phyloP scores from a whole-genome alignment of 2,329 filamentous ascomycete species.

The Neopestalotiopsis sp. region DNA sequence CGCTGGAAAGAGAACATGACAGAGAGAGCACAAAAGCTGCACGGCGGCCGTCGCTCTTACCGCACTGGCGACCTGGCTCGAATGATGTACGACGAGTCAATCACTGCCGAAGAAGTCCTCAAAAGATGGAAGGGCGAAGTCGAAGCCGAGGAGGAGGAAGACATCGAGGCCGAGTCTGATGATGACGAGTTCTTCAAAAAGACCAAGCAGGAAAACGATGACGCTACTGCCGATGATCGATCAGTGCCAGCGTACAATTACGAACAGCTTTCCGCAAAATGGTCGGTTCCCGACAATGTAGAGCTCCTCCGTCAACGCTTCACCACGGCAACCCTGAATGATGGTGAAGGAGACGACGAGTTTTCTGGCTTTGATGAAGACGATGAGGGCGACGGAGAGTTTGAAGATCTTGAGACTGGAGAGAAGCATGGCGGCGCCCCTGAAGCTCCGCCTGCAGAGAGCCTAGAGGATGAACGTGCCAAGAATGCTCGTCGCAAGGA shows the following conservation, averaged over 20 bases:
- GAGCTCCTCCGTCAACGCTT: constrained; percentile 78
- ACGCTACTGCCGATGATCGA: constrained; percentile 75
- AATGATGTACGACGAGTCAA: constrained; percentile 83
- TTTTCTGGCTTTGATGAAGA: constrained; percentile 49
- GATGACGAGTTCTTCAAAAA: constrained; percentile 71
- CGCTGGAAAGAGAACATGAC: constrained; percentile 90
- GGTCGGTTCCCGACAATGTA: constrained; percentile 79
- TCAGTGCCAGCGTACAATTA: constrained; percentile 82
- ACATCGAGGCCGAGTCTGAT: constrained; percentile 60
- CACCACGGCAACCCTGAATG: constrained; percentile 68
- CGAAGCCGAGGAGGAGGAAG: constrained; percentile 60
- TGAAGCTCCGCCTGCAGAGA: constrained; percentile 47
- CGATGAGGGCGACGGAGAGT: constrained; percentile 61
- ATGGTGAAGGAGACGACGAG: constrained; percentile 59
- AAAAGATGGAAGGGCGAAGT: constrained; percentile 78
- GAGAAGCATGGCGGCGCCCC: constrained; percentile 55
- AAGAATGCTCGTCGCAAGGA: constrained; percentile 92
- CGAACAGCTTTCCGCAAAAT: constrained; percentile 80
- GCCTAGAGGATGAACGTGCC: constrained; percentile 85
- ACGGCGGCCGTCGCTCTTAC: constrained; percentile 73
- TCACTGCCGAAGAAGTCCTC: constrained; percentile 77
- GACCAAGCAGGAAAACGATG: constrained; percentile 67
- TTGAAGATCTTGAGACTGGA: constrained; percentile 84
- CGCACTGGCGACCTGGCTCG: constrained; percentile 82
- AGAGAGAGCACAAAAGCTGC: constrained; percentile 74